Percentiles rank a stretch among this genome's conserved stretches.
These are phyloP conservation scores for Thraustochytrium sp. DNA, from an alignment of 352 stramenopile genomes.

Conservation along the genomic window DNA sequence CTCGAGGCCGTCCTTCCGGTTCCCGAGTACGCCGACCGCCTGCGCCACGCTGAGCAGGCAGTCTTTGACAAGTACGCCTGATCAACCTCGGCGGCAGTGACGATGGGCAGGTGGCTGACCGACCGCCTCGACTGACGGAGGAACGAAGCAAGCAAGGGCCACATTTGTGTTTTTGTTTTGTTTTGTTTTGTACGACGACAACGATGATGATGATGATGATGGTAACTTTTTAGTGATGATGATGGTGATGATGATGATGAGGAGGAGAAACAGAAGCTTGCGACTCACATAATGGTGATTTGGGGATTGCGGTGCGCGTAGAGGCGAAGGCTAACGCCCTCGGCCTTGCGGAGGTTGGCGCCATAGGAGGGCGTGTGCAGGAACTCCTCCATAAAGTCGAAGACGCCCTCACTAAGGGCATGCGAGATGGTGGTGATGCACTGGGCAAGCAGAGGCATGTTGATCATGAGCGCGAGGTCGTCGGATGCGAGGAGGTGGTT, in stretches of 20 bases:
- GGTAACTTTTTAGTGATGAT: background rate
- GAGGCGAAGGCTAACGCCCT: background rate
- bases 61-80: background rate
- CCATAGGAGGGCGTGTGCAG: background rate
- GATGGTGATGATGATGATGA: background rate
- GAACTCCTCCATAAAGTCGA: slow-evolving; percentile 19
- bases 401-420: background rate
- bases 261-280: background rate
- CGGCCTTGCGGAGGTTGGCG: background rate
- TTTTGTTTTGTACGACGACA: background rate
- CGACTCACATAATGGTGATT: background rate
- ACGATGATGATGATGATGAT: background rate
- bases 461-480: background rate
- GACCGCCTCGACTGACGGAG: too few relatives aligned
- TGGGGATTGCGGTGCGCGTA: background rate
- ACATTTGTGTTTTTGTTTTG: background rate
- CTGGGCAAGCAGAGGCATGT: background rate
- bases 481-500: background rate
- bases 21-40: background rate
- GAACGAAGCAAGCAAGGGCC: too few relatives aligned
- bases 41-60: background rate
- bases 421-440: background rate
- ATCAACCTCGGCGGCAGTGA: background rate
- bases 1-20: background rate
- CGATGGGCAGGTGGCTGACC: too few relatives aligned